A percentile compares a stretch with the other conserved stretches of the same genome.
Conservation (phyloP, 495 filamentous ascomycete species). For the Darksidea phi region DNA sequence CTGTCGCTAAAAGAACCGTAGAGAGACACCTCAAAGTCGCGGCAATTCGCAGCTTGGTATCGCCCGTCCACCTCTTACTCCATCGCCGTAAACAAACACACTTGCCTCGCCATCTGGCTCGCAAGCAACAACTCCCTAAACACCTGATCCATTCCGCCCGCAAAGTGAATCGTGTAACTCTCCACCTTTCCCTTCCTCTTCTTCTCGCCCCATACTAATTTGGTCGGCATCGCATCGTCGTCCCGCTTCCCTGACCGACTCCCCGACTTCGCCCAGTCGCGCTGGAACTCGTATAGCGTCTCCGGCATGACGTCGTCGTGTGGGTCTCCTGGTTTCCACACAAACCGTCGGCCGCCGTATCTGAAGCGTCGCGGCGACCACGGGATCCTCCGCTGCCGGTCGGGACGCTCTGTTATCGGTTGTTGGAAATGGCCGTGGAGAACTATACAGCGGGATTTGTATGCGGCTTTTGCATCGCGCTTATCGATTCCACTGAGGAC, state of each 20-base stretch:
- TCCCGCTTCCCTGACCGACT: slow-evolving; percentile 24
- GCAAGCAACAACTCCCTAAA: slow-evolving; percentile 27
- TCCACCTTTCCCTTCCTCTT: slow-evolving; percentile 28
- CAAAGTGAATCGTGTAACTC: slow-evolving; percentile 32
- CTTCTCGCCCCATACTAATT: slow-evolving; percentile 31
- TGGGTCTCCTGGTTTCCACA: slow-evolving; percentile 31
- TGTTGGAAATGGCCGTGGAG: slow-evolving; percentile 22
- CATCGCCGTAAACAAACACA: slow-evolving; percentile 33
- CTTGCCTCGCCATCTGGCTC: slow-evolving; percentile 33
- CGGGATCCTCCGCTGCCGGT: slow-evolving; percentile 26
- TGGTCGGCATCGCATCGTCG: slow-evolving; percentile 19
- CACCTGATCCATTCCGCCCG: slow-evolving; percentile 31
- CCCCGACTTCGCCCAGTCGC: slow-evolving; percentile 27
- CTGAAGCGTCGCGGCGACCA: slow-evolving; percentile 31
- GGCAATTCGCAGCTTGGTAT: no score
- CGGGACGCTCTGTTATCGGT: slow-evolving; percentile 30
- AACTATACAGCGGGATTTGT: slow-evolving; percentile 29
- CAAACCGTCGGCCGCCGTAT: slow-evolving; percentile 27
- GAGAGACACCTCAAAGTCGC: background rate
- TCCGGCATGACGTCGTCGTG: slow-evolving; percentile 33
- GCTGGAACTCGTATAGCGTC: slow-evolving; percentile 30
- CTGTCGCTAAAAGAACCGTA: background rate
- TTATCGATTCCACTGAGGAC: slow-evolving; percentile 25
- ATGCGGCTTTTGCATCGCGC: slow-evolving; percentile 13
- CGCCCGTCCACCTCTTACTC: slow-evolving; percentile 17